phyloP scores from a whole-genome alignment of 371 early-diverging fungal genomes.

The Zopfochytrium polystomum region DNA sequence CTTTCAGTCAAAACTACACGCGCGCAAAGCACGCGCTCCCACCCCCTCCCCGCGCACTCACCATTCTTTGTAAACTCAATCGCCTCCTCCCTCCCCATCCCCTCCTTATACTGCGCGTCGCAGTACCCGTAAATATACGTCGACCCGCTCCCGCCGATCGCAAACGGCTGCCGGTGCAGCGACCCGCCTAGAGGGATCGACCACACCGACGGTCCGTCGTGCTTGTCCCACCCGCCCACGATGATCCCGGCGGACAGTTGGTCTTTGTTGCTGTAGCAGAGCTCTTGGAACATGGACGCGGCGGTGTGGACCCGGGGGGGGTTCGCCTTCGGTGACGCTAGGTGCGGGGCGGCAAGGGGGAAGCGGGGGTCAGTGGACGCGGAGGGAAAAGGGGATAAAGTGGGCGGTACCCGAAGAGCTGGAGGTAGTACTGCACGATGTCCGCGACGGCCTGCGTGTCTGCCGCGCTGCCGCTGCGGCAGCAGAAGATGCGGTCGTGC shows the following conservation, averaged over 20 bases:
- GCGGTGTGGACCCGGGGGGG: constrained; percentile 88
- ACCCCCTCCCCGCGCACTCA: too few relatives aligned
- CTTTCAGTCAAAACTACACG: constrained; percentile 3
- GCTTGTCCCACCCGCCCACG: constrained; percentile 97
- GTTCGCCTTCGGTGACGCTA: constrained; percentile 80
- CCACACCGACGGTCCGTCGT: constrained; percentile 90
- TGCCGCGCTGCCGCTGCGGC: constrained; percentile 96
- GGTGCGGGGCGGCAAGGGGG: neutral
- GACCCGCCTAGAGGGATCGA: constrained; percentile 94
- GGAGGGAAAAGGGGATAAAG: constrained; percentile 1
- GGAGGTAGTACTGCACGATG: constrained; percentile 89
- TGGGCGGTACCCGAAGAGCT: constrained; percentile 89
- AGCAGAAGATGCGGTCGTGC: too few relatives aligned
- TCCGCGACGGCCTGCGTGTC: constrained; percentile 99
- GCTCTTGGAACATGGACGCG: constrained; percentile 88
- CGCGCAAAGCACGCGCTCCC: too few relatives aligned
- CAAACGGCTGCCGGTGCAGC: constrained; percentile 87
- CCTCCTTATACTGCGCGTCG: constrained; percentile 80
- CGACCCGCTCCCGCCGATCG: constrained; percentile 98
- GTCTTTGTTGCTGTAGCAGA: constrained; percentile 96
- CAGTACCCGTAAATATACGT: constrained; percentile 98
- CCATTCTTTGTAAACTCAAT: constrained; percentile 93
- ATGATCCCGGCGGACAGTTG: constrained; percentile 94
- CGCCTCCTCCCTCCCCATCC: constrained; percentile 90
- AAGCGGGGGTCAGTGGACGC: neutral